Conservation (phyloP, 225 moss, liverwort and hornwort genomes). For the Pleurozium schreberi region DNA sequence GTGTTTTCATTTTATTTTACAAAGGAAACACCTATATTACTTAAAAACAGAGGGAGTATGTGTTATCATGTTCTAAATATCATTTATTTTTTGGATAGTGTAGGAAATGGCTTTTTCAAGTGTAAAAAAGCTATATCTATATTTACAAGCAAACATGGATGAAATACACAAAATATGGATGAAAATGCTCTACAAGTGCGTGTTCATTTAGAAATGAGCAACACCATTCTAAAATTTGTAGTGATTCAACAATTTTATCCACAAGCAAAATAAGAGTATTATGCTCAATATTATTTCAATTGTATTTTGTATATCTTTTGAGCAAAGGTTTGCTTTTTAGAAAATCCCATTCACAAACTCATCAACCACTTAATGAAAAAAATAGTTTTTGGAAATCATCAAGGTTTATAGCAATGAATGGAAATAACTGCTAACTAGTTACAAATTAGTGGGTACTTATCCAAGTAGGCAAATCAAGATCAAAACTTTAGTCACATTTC, state of each 20-base stretch:
- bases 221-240: not conserved
- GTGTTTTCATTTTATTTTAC: no score
- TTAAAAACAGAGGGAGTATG: no score
- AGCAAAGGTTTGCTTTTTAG: accelerated
- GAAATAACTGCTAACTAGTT: accelerated
- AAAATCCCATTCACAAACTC: not conserved
- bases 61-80: not conserved
- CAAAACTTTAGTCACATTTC: not conserved
- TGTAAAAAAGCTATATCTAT: not conserved
- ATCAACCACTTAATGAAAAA: no score
- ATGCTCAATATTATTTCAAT: not conserved
- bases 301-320: not conserved
- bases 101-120: not conserved
- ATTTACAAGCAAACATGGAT: not conserved
- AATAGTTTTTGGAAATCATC: not conserved
- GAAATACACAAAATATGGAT: not conserved
- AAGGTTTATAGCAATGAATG: not conserved
- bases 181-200: not conserved
- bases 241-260: not conserved
- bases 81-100: not conserved
- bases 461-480: not conserved
- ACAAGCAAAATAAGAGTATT: not conserved
- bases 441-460: not conserved
- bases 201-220: accelerated
- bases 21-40: no score